Evolutionary conservation across 163 green algal species (phyloP), one percentile per base, ranked within the genome.

Genomic region (Prototheca wickerhamii): DNA sequence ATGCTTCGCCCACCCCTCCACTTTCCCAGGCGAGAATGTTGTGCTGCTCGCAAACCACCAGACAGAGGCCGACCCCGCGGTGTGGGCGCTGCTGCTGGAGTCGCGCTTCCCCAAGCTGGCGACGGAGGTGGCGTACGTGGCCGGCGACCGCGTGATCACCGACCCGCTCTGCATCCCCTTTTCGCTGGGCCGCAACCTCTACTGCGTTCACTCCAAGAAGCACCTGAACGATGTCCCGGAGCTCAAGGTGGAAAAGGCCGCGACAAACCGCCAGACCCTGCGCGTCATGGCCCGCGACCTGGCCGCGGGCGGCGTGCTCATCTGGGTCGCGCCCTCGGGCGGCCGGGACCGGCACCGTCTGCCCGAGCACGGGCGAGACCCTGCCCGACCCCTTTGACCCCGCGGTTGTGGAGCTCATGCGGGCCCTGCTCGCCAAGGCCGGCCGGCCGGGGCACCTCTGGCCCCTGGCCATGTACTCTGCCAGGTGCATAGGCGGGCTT

Each of bases 1-100:
- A 44, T 10, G 10, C 37, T 10, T 10, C 37, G 37, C 37, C 37
- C 0, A 10, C 8, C 26, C 51, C 33, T 33, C 30, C 7, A 20
- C 17, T 43, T 4, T 32, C 75, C 23, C 66, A 29, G 91, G 91
- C 15, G 67, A 99, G 53, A 99, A 98, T 77, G 91, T 98, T 4
- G 76, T 99, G 20, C 68, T 98, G 35, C 75, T 99, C 37, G 90
- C 93, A 50, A 99, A 99, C 78, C 93, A 99, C 74, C 93, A 99
- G 80, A 96, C 88, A 18, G 93, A 99, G 76, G 93, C 93, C 4
- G 93, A 99, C 73, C 92, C 93, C 42, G 85, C 75, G 17, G 90
- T 95, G 28, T 95, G 91, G 71, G 87, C 93, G 8, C 84, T 97
- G 62, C 86, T 99, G 80, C 81, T 97, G 32, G 82, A 88, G 65